Base-by-base conservation (phyloP, 2,329 filamentous ascomycete species). In the Fusarium palustre region DNA sequence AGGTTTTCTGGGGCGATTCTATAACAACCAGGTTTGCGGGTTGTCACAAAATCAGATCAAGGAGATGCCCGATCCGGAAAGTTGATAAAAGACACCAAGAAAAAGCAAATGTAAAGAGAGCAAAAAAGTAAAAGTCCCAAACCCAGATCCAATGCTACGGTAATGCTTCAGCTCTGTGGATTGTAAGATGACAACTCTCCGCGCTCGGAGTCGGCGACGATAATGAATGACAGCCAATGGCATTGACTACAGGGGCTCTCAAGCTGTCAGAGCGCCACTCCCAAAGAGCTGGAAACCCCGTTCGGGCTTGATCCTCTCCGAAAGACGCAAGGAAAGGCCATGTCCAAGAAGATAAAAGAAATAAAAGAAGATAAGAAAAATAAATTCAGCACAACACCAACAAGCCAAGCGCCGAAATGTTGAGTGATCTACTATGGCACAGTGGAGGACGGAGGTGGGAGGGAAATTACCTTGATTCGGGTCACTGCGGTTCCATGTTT, bases 231-330 rank as follows among this genome's bases (percentile, higher is more conserved):
- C 47, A 42, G 39, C 61, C 67, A 46, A 66, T 66, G 24, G 36
- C n/a, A 49, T 24, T 28, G 30, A 39, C 38, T 39, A 49, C 52
- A 31, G 43, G 43, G 49, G 42, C 36, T 20, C 18, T 43, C 47
- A 42, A 55, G 61, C 33, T 55, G 60, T 47, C 65, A 57, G 39
- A 22, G 42, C 52, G 62, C 67, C 55, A 68, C 52, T 42, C 22
- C 64, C 55, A 52, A 47, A 47, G 47, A 70, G 63, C 59, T 70
- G 59, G 63, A 61, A 60, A 58, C 25, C 45, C 22, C 56, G 36
- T n/a, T 20, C 52, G 33, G 39, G 33, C 33, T 41, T 46, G 34
- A 60, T 41, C 39, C 18, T 38, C 30, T 64, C 47, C 47, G 47
- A 43, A 42, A 38, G 28, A 28, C 20, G 38, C 39, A 55, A 55